Base-by-base conservation (phyloP, 2,329 filamentous ascomycete genomes). In the Triangularia setosa region DNA sequence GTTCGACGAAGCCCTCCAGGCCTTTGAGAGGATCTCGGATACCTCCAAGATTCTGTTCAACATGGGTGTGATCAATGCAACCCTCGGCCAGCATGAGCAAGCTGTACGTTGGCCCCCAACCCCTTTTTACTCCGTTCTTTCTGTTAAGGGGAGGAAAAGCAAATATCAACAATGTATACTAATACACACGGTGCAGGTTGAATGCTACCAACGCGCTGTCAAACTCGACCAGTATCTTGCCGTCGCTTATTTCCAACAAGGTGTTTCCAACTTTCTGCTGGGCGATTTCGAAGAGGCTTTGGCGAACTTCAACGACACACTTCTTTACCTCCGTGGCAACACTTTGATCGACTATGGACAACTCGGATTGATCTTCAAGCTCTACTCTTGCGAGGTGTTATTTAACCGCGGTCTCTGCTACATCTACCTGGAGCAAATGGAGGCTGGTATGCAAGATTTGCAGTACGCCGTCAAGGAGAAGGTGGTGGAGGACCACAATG, bases 21-120 rank as follows among this genome's bases (percentile, higher is more conserved):
- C 91, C 66, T 98, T 99, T 75, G 90, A 92, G 68, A 86, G 84
- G 71, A 97, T 99, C 73, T 85, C 90, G 67, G 95, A 98, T 76
- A 99, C 95, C 0, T 97, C 95, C 71, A 98, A 97, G 82, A 99
- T 99, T 68, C 83, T 97, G 67, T 99, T 99, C 83, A 99, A 99
- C 75, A 96, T 94, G 78, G 95, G 95, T 71, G 94, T 99, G 44
- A 98, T 99, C 72, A 91, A 97, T 81, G 95, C 95, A 44, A 98
- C 95, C 0, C 83, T 99, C 18, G 95, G 95, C 71, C 93, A 98
- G 76, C 95, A 99, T 79, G 91, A 94, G 76, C 93, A 92, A 82
- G 95, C 95, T 74, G 94, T 97, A 83, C 77, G 92, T 83, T 40
- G 12, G 7, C 24, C 14, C 33, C 21, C 35, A 24, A 60, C 12